Percentiles rank a stretch among this genome's conserved stretches.
phyloP scores from a whole-genome alignment of 495 filamentous ascomycete genomes.

The Daldinia decipiens region DNA sequence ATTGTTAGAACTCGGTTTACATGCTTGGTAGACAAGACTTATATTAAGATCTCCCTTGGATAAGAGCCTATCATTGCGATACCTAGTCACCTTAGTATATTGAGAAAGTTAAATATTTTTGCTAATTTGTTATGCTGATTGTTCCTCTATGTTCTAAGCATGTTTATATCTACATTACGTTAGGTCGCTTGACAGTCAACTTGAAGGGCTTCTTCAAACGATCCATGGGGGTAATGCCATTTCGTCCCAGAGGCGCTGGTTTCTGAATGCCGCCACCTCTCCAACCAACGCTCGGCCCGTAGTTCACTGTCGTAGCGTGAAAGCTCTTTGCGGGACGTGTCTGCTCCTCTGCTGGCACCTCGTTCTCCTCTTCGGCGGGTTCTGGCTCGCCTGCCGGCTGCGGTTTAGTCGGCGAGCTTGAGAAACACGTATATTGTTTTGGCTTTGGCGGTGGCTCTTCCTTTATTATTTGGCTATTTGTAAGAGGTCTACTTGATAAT shows the following conservation, averaged over 20 bases:
- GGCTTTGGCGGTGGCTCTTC: slow-evolving; percentile 34
- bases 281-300: slow-evolving; percentile 32
- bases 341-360: slow-evolving; percentile 43
- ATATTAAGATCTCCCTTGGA: background rate
- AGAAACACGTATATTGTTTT: slow-evolving; percentile 60
- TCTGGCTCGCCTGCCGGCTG: background rate
- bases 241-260: slow-evolving; percentile 47
- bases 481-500: slow-evolving; percentile 31
- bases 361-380: slow-evolving; percentile 42
- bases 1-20: background rate
- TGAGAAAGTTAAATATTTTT: background rate
- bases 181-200: slow-evolving; percentile 55
- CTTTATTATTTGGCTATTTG: slow-evolving; percentile 7
- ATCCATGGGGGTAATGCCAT: slow-evolving; percentile 53
- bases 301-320: slow-evolving; percentile 53
- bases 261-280: slow-evolving; percentile 50
- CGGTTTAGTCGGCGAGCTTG: slow-evolving; percentile 57
- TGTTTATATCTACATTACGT: slow-evolving; percentile 1
- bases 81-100: background rate
- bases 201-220: slow-evolving; percentile 59
- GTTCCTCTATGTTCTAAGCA: background rate
- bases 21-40: slow-evolving; percentile 1
- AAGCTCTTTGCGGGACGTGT: slow-evolving; percentile 53
- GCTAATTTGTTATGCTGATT: background rate
- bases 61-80: background rate